Conservation (phyloP, 2,329 filamentous ascomycete species). For the Myriosclerotinia scirpicola region DNA sequence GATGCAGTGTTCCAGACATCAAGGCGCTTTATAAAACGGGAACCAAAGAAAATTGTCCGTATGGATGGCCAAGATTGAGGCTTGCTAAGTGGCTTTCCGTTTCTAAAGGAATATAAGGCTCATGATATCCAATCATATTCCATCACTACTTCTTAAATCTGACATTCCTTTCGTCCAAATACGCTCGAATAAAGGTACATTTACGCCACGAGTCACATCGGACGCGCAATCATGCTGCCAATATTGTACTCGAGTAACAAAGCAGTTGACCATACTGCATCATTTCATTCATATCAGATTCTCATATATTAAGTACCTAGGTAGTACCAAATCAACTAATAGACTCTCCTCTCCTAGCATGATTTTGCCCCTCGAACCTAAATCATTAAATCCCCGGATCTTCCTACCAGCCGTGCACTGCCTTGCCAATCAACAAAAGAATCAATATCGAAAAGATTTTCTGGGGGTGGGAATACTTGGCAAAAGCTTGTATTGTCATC, state of each 20-base stretch:
- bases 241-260: neutral
- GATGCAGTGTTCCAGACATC: neutral
- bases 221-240: neutral
- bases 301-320: neutral
- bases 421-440: neutral
- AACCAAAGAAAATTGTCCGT: constrained; percentile 5
- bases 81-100: neutral
- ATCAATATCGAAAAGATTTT: neutral
- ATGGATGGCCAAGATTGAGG: constrained; percentile 7
- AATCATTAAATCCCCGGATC: neutral
- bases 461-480: neutral
- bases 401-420: constrained; percentile 4
- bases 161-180: constrained; percentile 4
- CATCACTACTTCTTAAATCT: neutral
- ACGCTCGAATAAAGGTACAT: neutral
- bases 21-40: neutral
- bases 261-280: neutral
- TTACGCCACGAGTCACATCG: neutral
- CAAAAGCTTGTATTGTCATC: constrained; percentile 5
- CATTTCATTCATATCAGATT: neutral
- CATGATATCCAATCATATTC: constrained; percentile 7
- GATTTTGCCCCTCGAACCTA: neutral
- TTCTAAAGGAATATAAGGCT: neutral
- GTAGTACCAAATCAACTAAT: constrained; percentile 3
- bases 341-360: neutral